A percentile compares a stretch with the other conserved stretches of the same genome.
phyloP scores from a whole-genome alignment of 176 grass and related monocot species.

The Zizania latifolia region DNA sequence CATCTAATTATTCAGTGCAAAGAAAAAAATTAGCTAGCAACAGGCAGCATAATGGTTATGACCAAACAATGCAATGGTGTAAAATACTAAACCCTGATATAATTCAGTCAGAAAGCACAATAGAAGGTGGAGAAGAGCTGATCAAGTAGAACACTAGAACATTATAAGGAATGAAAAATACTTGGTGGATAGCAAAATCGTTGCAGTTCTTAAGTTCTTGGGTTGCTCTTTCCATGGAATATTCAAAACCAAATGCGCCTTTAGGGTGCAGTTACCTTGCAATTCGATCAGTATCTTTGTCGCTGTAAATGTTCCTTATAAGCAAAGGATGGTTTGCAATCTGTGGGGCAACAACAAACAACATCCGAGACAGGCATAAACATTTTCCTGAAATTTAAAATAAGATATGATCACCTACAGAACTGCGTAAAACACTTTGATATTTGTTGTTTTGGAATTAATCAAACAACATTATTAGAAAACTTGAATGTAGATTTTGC shows the following conservation, averaged over 20 bases:
- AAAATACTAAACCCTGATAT: neutral
- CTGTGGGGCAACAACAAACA: constrained; percentile 44
- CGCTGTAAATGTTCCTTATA: constrained; percentile 64
- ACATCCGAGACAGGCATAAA: constrained; percentile 16
- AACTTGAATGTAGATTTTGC: constrained; percentile 31
- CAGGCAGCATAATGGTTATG: neutral
- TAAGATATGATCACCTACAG: constrained; percentile 50
- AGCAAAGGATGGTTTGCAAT: constrained; percentile 94
- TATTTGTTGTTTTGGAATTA: constrained; percentile 88
- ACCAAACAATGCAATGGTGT: neutral
- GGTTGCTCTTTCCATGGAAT: constrained; percentile 76
- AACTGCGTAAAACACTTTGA: constrained; percentile 95
- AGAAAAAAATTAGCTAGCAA: constrained; percentile 6
- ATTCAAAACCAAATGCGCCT: constrained; percentile 96
- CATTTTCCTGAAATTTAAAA: constrained; percentile 15
- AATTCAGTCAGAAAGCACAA: constrained; percentile 3
- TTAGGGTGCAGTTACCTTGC: constrained; percentile 75
- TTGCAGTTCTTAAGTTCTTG: constrained; percentile 81
- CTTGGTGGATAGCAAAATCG: constrained; percentile 89
- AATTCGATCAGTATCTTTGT: constrained; percentile 83
- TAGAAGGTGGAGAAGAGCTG: neutral
- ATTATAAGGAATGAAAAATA: constrained; percentile 38
- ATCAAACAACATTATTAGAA: constrained; percentile 34
- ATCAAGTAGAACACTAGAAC: constrained; percentile 13
- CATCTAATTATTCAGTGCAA: neutral